A percentile compares a stretch with the other conserved stretches of the same genome.
Conservation (phyloP, 129 eudicot species). For the Helianthus tuberosus region DNA sequence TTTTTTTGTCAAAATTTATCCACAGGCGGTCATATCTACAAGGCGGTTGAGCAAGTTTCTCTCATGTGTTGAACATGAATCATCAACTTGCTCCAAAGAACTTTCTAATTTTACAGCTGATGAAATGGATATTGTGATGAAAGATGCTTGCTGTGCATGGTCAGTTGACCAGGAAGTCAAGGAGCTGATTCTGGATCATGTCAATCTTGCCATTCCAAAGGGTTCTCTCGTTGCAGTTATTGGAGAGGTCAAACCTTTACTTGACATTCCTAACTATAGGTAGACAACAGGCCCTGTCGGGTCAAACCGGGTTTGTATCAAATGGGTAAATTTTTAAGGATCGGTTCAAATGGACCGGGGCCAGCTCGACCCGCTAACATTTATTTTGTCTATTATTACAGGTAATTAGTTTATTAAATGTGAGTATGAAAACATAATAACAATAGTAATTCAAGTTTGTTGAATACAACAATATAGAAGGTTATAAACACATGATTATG, state of each 20-base stretch:
- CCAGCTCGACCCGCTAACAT: neutral
- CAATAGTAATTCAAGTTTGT: neutral
- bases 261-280: neutral
- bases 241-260: conserved; percentile 71
- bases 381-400: neutral
- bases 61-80: conserved; percentile 57
- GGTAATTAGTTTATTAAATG: neutral
- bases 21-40: conserved; percentile 82
- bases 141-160: conserved; percentile 79
- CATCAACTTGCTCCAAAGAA: conserved; percentile 32
- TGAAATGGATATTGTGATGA: conserved; percentile 53
- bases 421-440: neutral
- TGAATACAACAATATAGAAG: neutral
- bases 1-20: conserved; percentile 14
- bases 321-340: neutral
- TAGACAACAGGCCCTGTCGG: neutral
- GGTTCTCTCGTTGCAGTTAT: conserved; percentile 81
- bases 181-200: conserved; percentile 53
- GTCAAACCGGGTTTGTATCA: neutral
- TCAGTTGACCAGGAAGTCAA: conserved; percentile 53
- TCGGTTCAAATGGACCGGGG: neutral
- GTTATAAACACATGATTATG: neutral
- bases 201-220: conserved; percentile 62
- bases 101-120: conserved; percentile 29
- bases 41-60: conserved; percentile 82